phyloP scores from a whole-genome alignment of 2,329 filamentous ascomycete species.

The Fusarium luffae region DNA sequence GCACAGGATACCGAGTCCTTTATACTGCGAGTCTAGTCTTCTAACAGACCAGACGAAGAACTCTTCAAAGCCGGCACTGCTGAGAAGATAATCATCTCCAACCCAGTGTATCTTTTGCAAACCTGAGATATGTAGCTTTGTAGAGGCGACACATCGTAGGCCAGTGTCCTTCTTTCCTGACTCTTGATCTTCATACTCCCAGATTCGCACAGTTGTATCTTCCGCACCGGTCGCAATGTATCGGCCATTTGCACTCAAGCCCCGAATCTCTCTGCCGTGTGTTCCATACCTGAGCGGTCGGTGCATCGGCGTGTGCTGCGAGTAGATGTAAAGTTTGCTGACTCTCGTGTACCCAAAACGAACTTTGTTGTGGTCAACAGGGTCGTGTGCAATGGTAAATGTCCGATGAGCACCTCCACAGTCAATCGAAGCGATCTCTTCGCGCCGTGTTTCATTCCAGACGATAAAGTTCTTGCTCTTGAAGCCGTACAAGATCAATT shows the following conservation, averaged over 20 bases:
- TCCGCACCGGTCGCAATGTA: constrained; percentile 75
- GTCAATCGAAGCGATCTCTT: constrained; percentile 76
- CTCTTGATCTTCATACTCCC: constrained; percentile 56
- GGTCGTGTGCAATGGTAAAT: constrained; percentile 65
- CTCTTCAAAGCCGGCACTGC: constrained; percentile 88
- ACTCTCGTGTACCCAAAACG: constrained; percentile 81
- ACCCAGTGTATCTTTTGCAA: constrained; percentile 86
- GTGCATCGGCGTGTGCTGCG: constrained; percentile 52
- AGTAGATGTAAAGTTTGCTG: constrained; percentile 62
- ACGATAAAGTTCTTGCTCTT: constrained; percentile 81
- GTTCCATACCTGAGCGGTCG: constrained; percentile 73
- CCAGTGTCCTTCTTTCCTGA: constrained; percentile 1
- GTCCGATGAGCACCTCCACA: constrained; percentile 88
- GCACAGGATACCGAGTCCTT: constrained; percentile 65
- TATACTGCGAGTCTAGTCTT: constrained; percentile 60
- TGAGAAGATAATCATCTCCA: constrained; percentile 78
- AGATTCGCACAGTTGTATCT: constrained; percentile 81
- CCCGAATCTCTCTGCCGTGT: constrained; percentile 87
- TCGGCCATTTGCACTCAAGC: constrained; percentile 54
- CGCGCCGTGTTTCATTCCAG: constrained; percentile 79
- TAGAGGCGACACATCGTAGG: constrained; percentile 66
- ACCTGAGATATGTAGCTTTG: constrained; percentile 84
- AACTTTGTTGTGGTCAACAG: constrained; percentile 49
- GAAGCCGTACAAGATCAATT: constrained; percentile 84
- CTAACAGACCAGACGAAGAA: constrained; percentile 84